Evolutionary conservation across 129 eudicot species (phyloP), one percentile per base, ranked within the genome.

Genomic region (Tagetes erecta): DNA sequence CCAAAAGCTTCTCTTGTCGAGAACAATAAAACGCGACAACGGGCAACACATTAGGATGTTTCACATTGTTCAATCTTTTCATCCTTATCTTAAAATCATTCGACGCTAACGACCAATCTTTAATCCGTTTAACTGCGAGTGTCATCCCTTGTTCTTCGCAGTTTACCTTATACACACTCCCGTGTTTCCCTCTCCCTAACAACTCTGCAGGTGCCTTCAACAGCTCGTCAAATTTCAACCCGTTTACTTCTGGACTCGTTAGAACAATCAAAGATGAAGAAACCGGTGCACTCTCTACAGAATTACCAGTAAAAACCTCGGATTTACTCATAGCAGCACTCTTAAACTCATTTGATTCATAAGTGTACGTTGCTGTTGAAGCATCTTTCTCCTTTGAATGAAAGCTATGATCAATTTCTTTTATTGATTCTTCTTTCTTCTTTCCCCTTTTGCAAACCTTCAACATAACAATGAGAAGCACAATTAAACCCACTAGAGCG

Each of bases 131-230:
- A 47, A 91, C 97, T 0, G 83, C 91, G 49, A 91, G 76, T 3
- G 59, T 67, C 86, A 52, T 76, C 14, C 87, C 87, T 33, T 81
- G 84, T 72, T 79, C 86, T 41, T 86, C 85, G 39, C 75, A 78
- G 5, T 13, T 81, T 56, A 87, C 97, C 81, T 91, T 91, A 78
- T 85, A 91, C 5, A 91, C 91, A 67, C 91, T 91, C 36, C 94
- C 89, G 34, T 84, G 86, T 14, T 79, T 91, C 62, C 97, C 97
- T 82, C 86, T 84, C 30, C 97, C 97, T 56, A 91, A 57, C 78
- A 91, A 79, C 86, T 91, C 97, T 0, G 97, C 97, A 0, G 97
- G 97, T 4, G 94, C 91, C 80, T 76, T 75, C 36, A 91, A 72
- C 65, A 91, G 67, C 2, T 91, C 87, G 64, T 91, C 97, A 8